Conservation (phyloP, 2,329 filamentous ascomycete genomes). For the Diaporthe velutina region DNA sequence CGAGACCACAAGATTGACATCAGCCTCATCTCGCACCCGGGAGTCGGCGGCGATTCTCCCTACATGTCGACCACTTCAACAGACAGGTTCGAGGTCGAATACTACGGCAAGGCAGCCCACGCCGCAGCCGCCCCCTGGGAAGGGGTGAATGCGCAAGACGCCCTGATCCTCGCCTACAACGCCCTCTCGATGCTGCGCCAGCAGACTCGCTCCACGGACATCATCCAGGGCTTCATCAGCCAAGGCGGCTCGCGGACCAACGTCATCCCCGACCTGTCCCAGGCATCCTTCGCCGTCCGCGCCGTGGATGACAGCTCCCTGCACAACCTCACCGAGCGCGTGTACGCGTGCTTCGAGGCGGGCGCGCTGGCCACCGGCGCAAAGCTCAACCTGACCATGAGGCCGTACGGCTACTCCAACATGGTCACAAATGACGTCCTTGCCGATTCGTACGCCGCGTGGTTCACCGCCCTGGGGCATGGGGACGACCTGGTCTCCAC, state of each 20-base stretch:
- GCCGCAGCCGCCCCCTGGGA: constrained; percentile 23
- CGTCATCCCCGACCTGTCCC: constrained; percentile 59
- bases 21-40: constrained; percentile 52
- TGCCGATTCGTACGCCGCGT: constrained; percentile 41
- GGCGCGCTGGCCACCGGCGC: constrained; percentile 50
- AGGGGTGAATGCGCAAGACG: constrained; percentile 33
- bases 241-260: constrained; percentile 29
- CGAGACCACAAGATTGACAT: constrained; percentile 53
- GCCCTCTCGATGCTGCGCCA: constrained; percentile 32
- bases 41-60: constrained; percentile 44
- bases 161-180: constrained; percentile 29
- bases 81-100: constrained; percentile 45
- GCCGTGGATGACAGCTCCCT: constrained; percentile 53
- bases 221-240: constrained; percentile 34
- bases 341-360: constrained; percentile 48
- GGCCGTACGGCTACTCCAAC: constrained; percentile 48
- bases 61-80: constrained; percentile 48
- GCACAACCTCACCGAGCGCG: constrained; percentile 43
- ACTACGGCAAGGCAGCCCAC: constrained; percentile 32
- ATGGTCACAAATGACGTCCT: constrained; percentile 49
- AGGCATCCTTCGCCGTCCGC: constrained; percentile 71
- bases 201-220: constrained; percentile 20
- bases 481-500: constrained; percentile 46
- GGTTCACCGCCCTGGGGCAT: constrained; percentile 42
- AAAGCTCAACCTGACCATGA: constrained; percentile 52